Conservation (phyloP, 441 rosid species). For the Viola pubescens region DNA sequence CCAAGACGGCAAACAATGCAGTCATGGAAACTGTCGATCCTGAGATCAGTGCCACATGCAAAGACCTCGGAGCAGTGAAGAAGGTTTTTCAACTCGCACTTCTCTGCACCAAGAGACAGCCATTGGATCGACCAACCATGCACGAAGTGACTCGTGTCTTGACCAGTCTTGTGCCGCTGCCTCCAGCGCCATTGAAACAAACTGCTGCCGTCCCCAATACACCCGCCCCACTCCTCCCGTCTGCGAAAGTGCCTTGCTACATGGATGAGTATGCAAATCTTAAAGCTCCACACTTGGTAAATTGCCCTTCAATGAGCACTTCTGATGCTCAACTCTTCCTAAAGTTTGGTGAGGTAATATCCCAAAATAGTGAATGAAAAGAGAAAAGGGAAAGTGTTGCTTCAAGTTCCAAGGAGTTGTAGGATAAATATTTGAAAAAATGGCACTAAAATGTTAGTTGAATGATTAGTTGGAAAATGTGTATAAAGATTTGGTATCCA, state of each 20-base stretch:
- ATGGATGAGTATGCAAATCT: constrained; percentile 84
- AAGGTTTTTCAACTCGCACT: constrained; percentile 89
- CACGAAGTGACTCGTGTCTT: constrained; percentile 82
- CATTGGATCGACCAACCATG: constrained; percentile 81
- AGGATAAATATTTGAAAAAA: not conserved
- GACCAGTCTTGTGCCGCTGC: constrained; percentile 46
- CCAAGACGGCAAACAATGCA: constrained; percentile 74
- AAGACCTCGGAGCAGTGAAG: constrained; percentile 74
- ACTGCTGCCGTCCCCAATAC: constrained; percentile 17
- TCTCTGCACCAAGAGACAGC: constrained; percentile 74
- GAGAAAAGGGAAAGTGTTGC: not conserved
- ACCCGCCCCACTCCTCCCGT: constrained; percentile 20
- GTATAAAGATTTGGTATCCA: constrained; percentile 25
- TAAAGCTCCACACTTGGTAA: constrained; percentile 72
- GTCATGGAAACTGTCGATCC: constrained; percentile 88
- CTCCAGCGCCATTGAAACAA: constrained; percentile 37
- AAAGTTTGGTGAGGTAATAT: constrained; percentile 87
- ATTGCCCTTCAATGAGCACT: constrained; percentile 87
- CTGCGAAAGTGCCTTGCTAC: constrained; percentile 49
- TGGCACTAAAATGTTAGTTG: not conserved
- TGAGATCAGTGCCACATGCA: constrained; percentile 61
- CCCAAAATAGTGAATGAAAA: constrained; percentile 44
- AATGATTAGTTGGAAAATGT: constrained; percentile 16
- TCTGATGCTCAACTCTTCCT: constrained; percentile 90
- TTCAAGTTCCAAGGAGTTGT: not conserved